These are phyloP conservation scores for Gilbertella persicaria DNA, from an alignment of 371 early-diverging fungal species.

Conservation along the genomic window DNA sequence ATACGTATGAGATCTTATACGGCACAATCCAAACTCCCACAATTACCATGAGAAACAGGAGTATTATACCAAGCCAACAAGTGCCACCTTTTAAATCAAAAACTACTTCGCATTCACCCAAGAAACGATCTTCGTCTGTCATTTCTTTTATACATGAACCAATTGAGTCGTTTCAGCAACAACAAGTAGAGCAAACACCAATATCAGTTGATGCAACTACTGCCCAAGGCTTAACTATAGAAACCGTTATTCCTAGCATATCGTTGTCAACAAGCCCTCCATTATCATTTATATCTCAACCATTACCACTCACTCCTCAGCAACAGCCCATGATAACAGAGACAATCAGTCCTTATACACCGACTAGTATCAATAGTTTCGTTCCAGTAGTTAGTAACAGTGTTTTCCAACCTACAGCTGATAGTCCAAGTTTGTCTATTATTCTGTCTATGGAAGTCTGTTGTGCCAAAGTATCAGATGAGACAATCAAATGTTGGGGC, in stretches of 20 bases:
- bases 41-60: constrained; percentile 8
- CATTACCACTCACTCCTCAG: not conserved
- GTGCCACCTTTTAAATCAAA: constrained; percentile 10
- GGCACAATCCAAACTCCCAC: constrained; percentile 27
- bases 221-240: not conserved
- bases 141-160: constrained; percentile 27
- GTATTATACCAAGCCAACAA: constrained; percentile 9
- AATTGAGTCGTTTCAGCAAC: constrained; percentile 17
- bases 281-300: not conserved
- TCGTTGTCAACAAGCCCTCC: not conserved
- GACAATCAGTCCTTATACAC: not conserved
- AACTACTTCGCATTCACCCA: not conserved
- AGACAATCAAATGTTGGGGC: constrained; percentile 54
- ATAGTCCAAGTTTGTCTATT: constrained; percentile 24
- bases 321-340: not conserved
- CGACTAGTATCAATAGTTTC: not conserved
- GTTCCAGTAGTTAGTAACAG: too few relatives aligned
- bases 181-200: not conserved
- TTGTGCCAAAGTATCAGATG: constrained; percentile 62
- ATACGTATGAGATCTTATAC: constrained; percentile 24
- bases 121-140: constrained; percentile 2
- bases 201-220: not conserved
- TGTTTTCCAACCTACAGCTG: not conserved
- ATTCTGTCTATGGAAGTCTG: constrained; percentile 57
- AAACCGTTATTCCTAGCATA: too few relatives aligned